Evolutionary conservation across 1,139 yeast species (phyloP).

Genomic region (Arxiozyma heterogenica): DNA sequence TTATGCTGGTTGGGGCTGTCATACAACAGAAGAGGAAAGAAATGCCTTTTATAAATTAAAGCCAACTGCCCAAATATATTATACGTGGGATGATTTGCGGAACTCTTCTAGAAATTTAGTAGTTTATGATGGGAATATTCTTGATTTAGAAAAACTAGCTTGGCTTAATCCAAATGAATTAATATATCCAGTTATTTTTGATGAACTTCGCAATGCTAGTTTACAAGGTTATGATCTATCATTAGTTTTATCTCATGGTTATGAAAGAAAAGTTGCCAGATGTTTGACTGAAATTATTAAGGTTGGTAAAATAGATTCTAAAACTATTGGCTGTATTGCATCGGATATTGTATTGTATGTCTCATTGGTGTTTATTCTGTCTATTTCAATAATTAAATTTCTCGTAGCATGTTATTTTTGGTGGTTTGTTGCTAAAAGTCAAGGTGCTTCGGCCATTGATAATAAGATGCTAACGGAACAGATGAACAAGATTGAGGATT

Average conservation of each 20-base stretch:
- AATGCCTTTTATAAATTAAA: slow-evolving; percentile 53
- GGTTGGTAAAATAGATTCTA: slow-evolving; percentile 84
- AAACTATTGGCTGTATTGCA: slow-evolving; percentile 93
- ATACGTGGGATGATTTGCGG: slow-evolving; percentile 79
- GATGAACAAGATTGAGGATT: slow-evolving; percentile 59
- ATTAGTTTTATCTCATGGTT: slow-evolving; percentile 57
- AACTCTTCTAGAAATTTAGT: slow-evolving; percentile 68
- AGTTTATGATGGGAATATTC: slow-evolving; percentile 79
- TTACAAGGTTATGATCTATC: slow-evolving; percentile 77
- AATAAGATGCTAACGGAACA: slow-evolving; percentile 45
- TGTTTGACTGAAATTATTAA: slow-evolving; percentile 82
- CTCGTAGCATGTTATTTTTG: slow-evolving; percentile 80
- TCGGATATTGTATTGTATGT: slow-evolving; percentile 72
- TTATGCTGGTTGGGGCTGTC: slow-evolving; percentile 84
- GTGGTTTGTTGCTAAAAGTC: slow-evolving; percentile 69
- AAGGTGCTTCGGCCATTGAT: slow-evolving; percentile 65
- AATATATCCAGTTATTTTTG: slow-evolving; percentile 63
- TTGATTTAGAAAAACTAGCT: slow-evolving; percentile 65
- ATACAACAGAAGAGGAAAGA: slow-evolving; percentile 65
- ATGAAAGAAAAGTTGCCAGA: slow-evolving; percentile 62
- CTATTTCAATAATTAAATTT: slow-evolving; percentile 70
- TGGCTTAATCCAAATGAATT: slow-evolving; percentile 67
- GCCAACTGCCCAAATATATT: slow-evolving; percentile 67
- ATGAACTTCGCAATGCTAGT: slow-evolving; percentile 48
- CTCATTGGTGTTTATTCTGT: slow-evolving; percentile 73